A percentile compares a stretch with the other conserved stretches of the same genome.
phyloP scores from a whole-genome alignment of 2,329 filamentous ascomycete species.

The Trichophyton simii region DNA sequence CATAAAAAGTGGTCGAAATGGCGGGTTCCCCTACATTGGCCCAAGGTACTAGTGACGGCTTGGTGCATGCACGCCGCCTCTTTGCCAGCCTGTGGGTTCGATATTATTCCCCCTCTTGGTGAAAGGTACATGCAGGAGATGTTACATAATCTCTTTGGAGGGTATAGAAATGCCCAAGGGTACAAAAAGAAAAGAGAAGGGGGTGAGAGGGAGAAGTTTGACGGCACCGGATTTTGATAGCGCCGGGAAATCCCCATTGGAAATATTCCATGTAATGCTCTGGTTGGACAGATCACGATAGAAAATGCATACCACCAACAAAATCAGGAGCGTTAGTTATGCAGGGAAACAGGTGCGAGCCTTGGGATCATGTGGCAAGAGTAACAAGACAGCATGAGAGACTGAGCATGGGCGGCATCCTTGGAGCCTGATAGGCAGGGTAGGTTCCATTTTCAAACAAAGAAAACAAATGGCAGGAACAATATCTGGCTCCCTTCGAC shows the following conservation, averaged over 20 bases:
- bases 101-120: not conserved
- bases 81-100: not conserved
- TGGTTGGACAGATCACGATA: not conserved
- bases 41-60: not conserved
- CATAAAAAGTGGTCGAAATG: slow-evolving; percentile 2
- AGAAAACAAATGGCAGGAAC: not conserved
- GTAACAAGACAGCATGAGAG: not conserved
- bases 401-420: slow-evolving; percentile 2
- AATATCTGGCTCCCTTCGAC: not conserved
- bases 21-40: not conserved
- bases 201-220: not conserved
- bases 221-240: not conserved
- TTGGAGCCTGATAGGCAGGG: not conserved
- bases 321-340: not conserved
- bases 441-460: not conserved
- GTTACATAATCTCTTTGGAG: not conserved
- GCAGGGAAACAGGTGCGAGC: not conserved
- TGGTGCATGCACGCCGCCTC: not conserved
- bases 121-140: not conserved
- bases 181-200: too few relatives aligned
- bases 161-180: not conserved
- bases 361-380: not conserved
- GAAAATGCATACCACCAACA: not conserved
- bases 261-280: not conserved
- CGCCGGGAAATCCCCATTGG: not conserved